phyloP scores from a whole-genome alignment of 352 stramenopile genomes.

The Thraustotheca clavata region DNA sequence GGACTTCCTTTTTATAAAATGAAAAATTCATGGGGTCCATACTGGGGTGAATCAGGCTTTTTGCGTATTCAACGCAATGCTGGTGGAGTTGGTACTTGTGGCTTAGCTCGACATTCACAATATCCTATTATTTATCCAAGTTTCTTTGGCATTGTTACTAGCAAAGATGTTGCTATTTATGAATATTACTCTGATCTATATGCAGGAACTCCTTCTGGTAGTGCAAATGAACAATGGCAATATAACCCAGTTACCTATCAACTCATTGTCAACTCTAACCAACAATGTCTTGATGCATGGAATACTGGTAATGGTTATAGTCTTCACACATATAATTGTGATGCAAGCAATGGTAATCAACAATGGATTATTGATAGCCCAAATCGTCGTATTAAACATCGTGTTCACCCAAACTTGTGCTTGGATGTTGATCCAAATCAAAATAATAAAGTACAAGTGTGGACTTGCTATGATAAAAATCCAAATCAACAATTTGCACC shows the following conservation, averaged over 20 bases:
- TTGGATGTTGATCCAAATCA: slow-evolving; percentile 35
- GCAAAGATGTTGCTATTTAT: not conserved
- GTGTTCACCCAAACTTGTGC: slow-evolving; percentile 39
- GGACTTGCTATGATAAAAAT: not conserved
- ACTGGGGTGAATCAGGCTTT: slow-evolving; percentile 91
- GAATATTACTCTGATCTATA: not conserved
- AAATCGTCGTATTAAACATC: slow-evolving; percentile 35
- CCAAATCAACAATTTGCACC: not conserved
- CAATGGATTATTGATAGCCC: slow-evolving; percentile 45
- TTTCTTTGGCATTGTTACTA: not conserved
- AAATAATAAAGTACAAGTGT: not conserved
- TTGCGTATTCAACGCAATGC: slow-evolving; percentile 84
- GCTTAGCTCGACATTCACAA: not conserved
- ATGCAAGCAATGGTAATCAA: slow-evolving; percentile 51
- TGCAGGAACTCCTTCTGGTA: not conserved
- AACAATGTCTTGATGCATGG: slow-evolving; percentile 24
- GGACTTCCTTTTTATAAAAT: too few relatives aligned
- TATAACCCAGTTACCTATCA: not conserved
- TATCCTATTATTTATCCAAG: too few relatives aligned
- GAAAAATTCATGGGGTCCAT: slow-evolving; percentile 95
- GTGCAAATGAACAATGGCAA: not conserved
- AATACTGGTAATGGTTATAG: not conserved
- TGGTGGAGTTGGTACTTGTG: slow-evolving; percentile 13
- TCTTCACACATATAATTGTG: slow-evolving; percentile 48
- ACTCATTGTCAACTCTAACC: not conserved